Base-by-base conservation (phyloP, 495 filamentous ascomycete species). In the Penicillium longicatenatum region DNA sequence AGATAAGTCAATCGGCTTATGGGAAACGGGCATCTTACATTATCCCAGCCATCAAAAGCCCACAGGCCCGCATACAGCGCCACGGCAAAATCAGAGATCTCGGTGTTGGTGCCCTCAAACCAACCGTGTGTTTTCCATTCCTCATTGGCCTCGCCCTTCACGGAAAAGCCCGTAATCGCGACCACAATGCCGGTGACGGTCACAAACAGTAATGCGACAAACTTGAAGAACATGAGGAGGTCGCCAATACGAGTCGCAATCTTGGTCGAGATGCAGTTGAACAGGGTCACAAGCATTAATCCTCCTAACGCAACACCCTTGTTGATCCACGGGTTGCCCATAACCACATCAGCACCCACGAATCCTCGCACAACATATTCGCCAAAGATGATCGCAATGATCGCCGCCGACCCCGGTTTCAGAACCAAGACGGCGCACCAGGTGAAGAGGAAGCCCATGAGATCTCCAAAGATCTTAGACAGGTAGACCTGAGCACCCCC, bases 31-130 rank as follows among this genome's bases (percentile, higher is more conserved):
- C 19, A n/a, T 54, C 89, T 76, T 73, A 94, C 93, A 72, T 98
- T 98, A 68, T 98, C 94, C 94, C 94, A 98, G 19, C 94, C 94
- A 66, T 98, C 94, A 74, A 93, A 98, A 3, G 94, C 94, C 94
- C 94, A 98, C 2, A 98, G 79, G 10, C 94, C 94, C 24, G 92
- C 93, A 71, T 98, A 98, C 55, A 98, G 70, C 4, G 94, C 94
- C 50, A 98, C 89, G 16, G 92, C 92, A 87, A 90, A 95, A 59
- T 84, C 86, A 16, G 88, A 91, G 16, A 86, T 80, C 68, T 91
- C 86, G n/a, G 83, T 82, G 61, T 78, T 89, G 11, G 92, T 96
- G 39, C 87, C 89, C 56, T 92, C 86, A 66, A 98, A 97, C 94
- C 95, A 98, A 12, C 86, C 84, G 16, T 79, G 79, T 2, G 81